Conservation (phyloP, 371 early-diverging fungal species). For the Lichtheimia ornata region DNA sequence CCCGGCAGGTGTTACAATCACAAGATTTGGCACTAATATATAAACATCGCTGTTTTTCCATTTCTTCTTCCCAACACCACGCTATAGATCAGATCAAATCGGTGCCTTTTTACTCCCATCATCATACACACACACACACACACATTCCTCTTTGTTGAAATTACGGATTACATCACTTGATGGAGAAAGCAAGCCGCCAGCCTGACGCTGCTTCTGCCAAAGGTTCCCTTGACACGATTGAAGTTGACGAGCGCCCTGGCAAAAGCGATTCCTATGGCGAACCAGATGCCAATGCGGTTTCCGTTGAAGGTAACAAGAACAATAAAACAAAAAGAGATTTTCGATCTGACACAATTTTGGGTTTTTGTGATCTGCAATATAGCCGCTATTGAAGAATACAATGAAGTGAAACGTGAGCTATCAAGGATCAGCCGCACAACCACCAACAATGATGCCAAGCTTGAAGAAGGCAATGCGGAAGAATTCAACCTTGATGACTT, state of each 20-base stretch:
- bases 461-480: conserved; percentile 23
- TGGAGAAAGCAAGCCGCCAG: background rate
- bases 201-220: background rate
- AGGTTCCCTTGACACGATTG: conserved; percentile 6
- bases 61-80: too few species aligned
- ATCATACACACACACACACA: too few species aligned
- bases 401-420: conserved; percentile 21
- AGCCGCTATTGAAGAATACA: conserved; percentile 23
- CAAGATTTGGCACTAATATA: too few species aligned
- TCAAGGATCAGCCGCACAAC: conserved; percentile 19
- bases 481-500: conserved; percentile 26
- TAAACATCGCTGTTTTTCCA: too few species aligned
- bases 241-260: background rate
- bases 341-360: conserved; percentile 22
- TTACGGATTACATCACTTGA: too few species aligned
- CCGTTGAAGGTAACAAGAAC: conserved; percentile 20
- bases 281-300: conserved; percentile 24
- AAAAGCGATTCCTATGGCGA: conserved; percentile 16
- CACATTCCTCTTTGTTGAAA: too few species aligned
- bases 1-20: too few species aligned
- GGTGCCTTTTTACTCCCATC: too few species aligned
- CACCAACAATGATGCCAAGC: conserved; percentile 13
- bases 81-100: too few species aligned
- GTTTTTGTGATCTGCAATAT: conserved; percentile 1
- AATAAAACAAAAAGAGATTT: conserved; percentile 54